phyloP scores from a whole-genome alignment of 1,139 yeast species.

The Yamadazyma diospyri region DNA sequence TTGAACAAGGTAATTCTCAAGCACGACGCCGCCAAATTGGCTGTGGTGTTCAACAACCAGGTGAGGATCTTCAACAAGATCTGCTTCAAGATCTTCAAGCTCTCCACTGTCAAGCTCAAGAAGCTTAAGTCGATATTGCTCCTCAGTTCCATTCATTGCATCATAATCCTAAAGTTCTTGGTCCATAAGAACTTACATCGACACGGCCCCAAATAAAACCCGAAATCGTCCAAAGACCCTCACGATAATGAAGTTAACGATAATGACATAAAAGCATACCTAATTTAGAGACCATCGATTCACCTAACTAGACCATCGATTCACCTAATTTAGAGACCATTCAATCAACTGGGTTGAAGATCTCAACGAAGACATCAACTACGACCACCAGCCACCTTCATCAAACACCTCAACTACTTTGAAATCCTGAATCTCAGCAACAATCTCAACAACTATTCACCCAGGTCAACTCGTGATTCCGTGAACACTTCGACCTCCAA shows the following conservation, averaged over 20 bases:
- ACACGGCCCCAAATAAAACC: too few relatives aligned
- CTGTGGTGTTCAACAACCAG: slow-evolving; percentile 28
- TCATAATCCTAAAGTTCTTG: slow-evolving; percentile 29
- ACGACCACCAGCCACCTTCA: slow-evolving; percentile 12
- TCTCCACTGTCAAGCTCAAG: slow-evolving; percentile 9
- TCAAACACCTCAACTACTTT: slow-evolving; percentile 20
- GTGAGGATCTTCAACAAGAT: slow-evolving; percentile 29
- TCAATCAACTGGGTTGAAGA: slow-evolving; percentile 14
- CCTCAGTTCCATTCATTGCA: slow-evolving; percentile 28
- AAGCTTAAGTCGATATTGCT: slow-evolving; percentile 20
- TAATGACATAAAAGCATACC: background rate
- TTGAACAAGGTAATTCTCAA: slow-evolving; percentile 4
- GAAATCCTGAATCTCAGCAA: slow-evolving; percentile 26
- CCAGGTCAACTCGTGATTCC: too few relatives aligned
- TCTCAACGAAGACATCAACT: slow-evolving; percentile 18
- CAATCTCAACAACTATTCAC: slow-evolving; percentile 19
- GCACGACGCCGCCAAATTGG: slow-evolving; percentile 12
- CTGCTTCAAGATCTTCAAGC: slow-evolving; percentile 17
- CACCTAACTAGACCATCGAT: too few relatives aligned
- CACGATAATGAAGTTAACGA: too few relatives aligned
- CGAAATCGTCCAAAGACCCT: too few relatives aligned
- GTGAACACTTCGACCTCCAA: slow-evolving; percentile 17
- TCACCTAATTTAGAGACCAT: slow-evolving; percentile 3
- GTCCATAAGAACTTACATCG: slow-evolving; percentile 15
- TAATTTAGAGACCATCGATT: background rate